These are phyloP conservation scores for Neurospora sp. DNA, from an alignment of 495 filamentous ascomycete species.

Conservation along the genomic window DNA sequence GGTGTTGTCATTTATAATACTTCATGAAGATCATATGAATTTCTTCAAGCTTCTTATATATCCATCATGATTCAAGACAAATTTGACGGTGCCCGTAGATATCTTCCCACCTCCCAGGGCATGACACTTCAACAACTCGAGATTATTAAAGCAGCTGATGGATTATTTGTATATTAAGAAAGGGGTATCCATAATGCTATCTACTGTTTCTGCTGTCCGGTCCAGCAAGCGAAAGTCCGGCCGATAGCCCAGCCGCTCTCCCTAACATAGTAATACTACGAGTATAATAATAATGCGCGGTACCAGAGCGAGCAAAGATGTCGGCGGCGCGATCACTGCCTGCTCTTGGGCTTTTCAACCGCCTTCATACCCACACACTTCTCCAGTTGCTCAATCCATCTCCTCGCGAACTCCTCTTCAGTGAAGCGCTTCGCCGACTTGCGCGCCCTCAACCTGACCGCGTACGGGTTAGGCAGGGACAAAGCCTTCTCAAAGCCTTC, in stretches of 20 bases:
- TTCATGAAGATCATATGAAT: neutral
- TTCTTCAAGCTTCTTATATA: neutral
- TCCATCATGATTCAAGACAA: neutral
- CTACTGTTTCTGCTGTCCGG: neutral
- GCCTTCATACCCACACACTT: slow-evolving; percentile 47
- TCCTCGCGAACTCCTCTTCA: slow-evolving; percentile 69
- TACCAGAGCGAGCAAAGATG: neutral
- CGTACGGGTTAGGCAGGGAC: slow-evolving; percentile 53
- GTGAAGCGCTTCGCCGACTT: slow-evolving; percentile 72
- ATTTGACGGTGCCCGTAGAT: neutral
- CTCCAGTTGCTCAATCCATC: slow-evolving; percentile 65
- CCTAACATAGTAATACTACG: neutral
- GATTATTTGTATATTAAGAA: neutral
- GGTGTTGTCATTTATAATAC: neutral
- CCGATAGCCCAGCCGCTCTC: neutral
- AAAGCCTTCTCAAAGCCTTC: slow-evolving; percentile 67
- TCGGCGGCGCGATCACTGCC: neutral
- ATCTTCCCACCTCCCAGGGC: neutral
- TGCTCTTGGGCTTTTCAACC: neutral
- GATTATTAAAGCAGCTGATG: neutral
- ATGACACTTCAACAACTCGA: neutral
- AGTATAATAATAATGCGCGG: neutral
- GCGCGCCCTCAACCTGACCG: slow-evolving; percentile 59
- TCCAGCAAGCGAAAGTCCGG: neutral
- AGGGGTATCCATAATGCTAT: neutral